Evolutionary conservation across 805 yeast genomes (phyloP).

Genomic region (Maudiozyma saulgeensis): DNA sequence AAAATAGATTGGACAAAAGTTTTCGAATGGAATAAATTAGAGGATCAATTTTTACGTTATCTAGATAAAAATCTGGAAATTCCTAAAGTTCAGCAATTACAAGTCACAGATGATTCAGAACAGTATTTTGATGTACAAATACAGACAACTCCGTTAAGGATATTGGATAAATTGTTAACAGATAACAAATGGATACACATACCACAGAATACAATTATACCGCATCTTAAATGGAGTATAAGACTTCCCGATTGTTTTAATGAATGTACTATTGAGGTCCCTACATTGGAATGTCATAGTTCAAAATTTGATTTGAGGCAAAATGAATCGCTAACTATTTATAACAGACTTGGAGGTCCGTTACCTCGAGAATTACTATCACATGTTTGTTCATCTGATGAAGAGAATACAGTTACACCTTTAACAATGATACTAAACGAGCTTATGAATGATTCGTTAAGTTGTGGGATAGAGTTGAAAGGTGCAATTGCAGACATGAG

Average conservation of each 20-base stretch:
- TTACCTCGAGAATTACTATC: conserved; percentile 19
- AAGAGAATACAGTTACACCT: conserved; percentile 25
- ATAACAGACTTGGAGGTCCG: conserved; percentile 15
- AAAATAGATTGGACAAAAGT: conserved; percentile 18
- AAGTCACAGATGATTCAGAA: conserved; percentile 15
- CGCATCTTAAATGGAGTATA: conserved; percentile 31
- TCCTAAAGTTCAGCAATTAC: conserved; percentile 7
- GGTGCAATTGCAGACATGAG: conserved; percentile 6
- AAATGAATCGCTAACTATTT: background rate
- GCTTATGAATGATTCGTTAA: conserved; percentile 15
- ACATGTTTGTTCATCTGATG: conserved; percentile 26
- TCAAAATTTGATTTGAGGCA: conserved; percentile 6
- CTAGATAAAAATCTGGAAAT: background rate
- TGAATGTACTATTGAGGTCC: conserved; percentile 23
- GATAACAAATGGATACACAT: conserved; percentile 12
- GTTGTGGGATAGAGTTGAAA: conserved; percentile 11
- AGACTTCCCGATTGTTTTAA: conserved; percentile 31
- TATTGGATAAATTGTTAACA: background rate
- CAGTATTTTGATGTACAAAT: conserved; percentile 20
- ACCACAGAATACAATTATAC: conserved; percentile 18
- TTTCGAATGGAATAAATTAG: conserved; percentile 11
- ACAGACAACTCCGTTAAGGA: background rate
- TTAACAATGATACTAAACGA: conserved; percentile 20
- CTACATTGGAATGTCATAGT: conserved; percentile 14
- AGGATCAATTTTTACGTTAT: background rate